These are phyloP conservation scores for Neurospora sp. DNA, from an alignment of 495 filamentous ascomycete species.

Conservation along the genomic window DNA sequence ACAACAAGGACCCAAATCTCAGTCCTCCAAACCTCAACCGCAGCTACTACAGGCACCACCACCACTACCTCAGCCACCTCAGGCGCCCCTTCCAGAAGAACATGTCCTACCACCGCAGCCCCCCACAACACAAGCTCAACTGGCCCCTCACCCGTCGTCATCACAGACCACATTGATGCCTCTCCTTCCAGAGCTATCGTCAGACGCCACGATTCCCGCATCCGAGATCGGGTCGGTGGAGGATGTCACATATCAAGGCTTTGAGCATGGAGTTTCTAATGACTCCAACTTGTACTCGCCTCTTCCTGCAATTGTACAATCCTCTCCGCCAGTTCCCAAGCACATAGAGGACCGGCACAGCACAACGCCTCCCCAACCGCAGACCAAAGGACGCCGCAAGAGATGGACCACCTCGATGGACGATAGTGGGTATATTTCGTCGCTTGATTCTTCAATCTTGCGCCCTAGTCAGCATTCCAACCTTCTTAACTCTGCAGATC, in stretches of 20 bases:
- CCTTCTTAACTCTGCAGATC: constrained; percentile 61
- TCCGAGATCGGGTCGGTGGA: constrained; percentile 64
- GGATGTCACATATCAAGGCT: constrained; percentile 43
- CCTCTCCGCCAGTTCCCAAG: constrained; percentile 77
- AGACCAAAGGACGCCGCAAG: constrained; percentile 52
- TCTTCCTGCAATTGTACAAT: constrained; percentile 49
- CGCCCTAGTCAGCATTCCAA: constrained; percentile 52
- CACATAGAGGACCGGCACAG: constrained; percentile 47
- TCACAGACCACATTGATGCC: constrained; percentile 18
- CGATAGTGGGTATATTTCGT: constrained; percentile 96
- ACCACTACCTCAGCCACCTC: background rate
- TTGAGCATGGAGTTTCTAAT: constrained; percentile 44
- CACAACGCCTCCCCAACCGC: constrained; percentile 63
- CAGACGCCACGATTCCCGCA: constrained; percentile 88
- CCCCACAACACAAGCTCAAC: constrained; percentile 16
- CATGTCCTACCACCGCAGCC: constrained; percentile 20
- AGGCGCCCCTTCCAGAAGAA: constrained; percentile 13
- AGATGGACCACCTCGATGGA: constrained; percentile 68
- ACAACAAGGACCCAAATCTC: background rate
- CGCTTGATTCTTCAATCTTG: constrained; percentile 86
- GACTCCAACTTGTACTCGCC: constrained; percentile 47
- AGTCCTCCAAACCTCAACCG: constrained; percentile 5
- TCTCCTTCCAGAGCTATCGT: constrained; percentile 56
- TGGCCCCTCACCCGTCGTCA: constrained; percentile 24
- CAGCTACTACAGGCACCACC: background rate